These are phyloP conservation scores for Candida nonsorbophila DNA, from an alignment of 805 yeast genomes.

Conservation along the genomic window DNA sequence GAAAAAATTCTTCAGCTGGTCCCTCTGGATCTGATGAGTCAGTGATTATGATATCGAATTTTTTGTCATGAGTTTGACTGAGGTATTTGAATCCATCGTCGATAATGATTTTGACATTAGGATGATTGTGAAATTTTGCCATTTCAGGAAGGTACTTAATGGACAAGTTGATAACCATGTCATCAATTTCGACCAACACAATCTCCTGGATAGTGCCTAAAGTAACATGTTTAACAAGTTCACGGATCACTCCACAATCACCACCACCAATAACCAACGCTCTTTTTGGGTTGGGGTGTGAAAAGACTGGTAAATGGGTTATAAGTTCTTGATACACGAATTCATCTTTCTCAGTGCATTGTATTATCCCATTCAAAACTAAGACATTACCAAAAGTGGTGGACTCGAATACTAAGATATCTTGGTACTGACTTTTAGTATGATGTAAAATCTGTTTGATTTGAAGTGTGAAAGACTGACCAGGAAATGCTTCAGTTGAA, in stretches of 20 bases:
- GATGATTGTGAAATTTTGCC: constrained; percentile 62
- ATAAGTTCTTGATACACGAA: constrained; percentile 93
- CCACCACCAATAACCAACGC: constrained; percentile 94
- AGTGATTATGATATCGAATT: constrained; percentile 80
- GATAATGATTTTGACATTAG: constrained; percentile 60
- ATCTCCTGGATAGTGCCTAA: constrained; percentile 53
- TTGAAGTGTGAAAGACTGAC: constrained; percentile 72
- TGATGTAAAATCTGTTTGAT: constrained; percentile 64
- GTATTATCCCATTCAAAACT: constrained; percentile 85
- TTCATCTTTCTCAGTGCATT: constrained; percentile 89
- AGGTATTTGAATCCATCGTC: constrained; percentile 83
- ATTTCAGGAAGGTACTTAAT: constrained; percentile 70
- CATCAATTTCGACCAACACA: constrained; percentile 86
- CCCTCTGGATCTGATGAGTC: constrained; percentile 96
- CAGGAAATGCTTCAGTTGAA: constrained; percentile 71
- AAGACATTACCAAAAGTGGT: constrained; percentile 79
- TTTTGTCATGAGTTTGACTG: constrained; percentile 32
- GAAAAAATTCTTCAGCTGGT: constrained; percentile 88
- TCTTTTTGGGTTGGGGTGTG: constrained; percentile 68
- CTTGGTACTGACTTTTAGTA: constrained; percentile 70
- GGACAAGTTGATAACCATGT: constrained; percentile 68
- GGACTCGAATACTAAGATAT: constrained; percentile 73
- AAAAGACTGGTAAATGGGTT: constrained; percentile 72
- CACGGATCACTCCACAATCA: constrained; percentile 92
- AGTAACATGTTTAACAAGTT: constrained; percentile 65